These are phyloP conservation scores for Zarea fungicola DNA, from an alignment of 2,329 filamentous ascomycete species.

Conservation along the genomic window DNA sequence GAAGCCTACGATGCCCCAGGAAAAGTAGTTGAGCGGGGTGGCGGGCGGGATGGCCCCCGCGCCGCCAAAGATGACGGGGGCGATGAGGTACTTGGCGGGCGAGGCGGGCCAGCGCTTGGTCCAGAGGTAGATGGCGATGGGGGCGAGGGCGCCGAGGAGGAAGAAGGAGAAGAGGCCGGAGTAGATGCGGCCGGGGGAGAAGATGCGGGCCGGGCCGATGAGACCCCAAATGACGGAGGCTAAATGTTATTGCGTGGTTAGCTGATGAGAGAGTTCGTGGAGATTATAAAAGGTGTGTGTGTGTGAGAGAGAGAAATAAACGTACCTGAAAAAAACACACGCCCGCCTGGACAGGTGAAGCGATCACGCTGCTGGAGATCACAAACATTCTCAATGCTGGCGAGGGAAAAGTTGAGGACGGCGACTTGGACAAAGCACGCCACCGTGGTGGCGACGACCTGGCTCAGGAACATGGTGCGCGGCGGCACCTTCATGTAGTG, in stretches of 20 bases:
- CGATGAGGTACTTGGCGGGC: slow-evolving; percentile 49
- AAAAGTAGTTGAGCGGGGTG: slow-evolving; percentile 67
- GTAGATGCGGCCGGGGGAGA: slow-evolving; percentile 59
- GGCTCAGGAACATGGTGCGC: slow-evolving; percentile 60
- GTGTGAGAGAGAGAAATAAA: background rate
- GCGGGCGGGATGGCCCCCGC: slow-evolving; percentile 57
- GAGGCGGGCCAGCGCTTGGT: slow-evolving; percentile 48
- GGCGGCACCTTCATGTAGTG: slow-evolving; percentile 71
- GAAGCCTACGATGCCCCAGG: slow-evolving; percentile 68
- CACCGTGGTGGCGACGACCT: slow-evolving; percentile 61
- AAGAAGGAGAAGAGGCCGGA: slow-evolving; percentile 57
- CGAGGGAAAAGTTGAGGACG: slow-evolving; percentile 58
- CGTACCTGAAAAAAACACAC: slow-evolving; percentile 58
- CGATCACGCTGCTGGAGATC: slow-evolving; percentile 48
- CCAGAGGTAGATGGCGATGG: slow-evolving; percentile 46
- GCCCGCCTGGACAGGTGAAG: slow-evolving; percentile 59
- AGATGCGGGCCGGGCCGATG: slow-evolving; percentile 58
- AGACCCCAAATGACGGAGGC: slow-evolving; percentile 65
- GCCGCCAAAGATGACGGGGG: slow-evolving; percentile 59
- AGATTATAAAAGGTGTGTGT: too few relatives aligned
- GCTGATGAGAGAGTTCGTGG: background rate
- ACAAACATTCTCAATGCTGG: slow-evolving; percentile 60
- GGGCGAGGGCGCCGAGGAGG: slow-evolving; percentile 47
- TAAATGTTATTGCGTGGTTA: slow-evolving; percentile 13
- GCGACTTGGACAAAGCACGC: slow-evolving; percentile 62